Evolutionary conservation across 1,284 basidiomycete species (phyloP).

Genomic region (Austroboletus olivaceoglutinosus): DNA sequence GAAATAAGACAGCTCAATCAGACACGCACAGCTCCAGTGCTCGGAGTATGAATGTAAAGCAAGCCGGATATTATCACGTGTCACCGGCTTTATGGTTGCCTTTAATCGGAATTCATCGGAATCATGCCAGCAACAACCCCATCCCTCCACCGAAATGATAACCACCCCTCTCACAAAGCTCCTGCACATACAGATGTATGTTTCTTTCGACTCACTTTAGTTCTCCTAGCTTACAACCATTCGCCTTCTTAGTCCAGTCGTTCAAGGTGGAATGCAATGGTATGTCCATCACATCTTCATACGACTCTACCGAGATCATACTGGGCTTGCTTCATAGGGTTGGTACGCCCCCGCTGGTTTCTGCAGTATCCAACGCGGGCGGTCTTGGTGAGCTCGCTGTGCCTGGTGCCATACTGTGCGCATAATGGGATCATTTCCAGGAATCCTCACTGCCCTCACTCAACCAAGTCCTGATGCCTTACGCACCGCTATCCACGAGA

Average conservation of each 20-base stretch:
- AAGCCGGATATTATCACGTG: not conserved
- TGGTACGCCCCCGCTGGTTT: conserved; percentile 68
- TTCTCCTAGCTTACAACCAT: conserved; percentile 7
- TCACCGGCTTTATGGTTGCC: too few relatives aligned
- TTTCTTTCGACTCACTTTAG: not conserved
- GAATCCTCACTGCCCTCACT: conserved; percentile 84
- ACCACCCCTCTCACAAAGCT: conserved; percentile 42
- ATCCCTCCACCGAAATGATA: conserved; percentile 27
- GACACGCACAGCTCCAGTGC: too few relatives aligned
- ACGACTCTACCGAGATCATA: not conserved
- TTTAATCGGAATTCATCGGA: too few relatives aligned
- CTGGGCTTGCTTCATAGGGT: conserved; percentile 52
- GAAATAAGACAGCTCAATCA: too few relatives aligned
- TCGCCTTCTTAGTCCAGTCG: conserved; percentile 53
- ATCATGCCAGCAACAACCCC: too few relatives aligned
- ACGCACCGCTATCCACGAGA: conserved; percentile 82
- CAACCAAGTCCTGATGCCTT: conserved; percentile 86
- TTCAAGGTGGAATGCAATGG: conserved; percentile 90
- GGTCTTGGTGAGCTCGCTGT: conserved; percentile 59
- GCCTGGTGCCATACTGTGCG: not conserved
- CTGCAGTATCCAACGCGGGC: conserved; percentile 85
- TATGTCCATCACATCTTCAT: conserved; percentile 31
- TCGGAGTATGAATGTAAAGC: too few relatives aligned
- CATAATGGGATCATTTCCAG: conserved; percentile 33
- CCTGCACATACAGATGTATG: conserved; percentile 39